phyloP scores from a whole-genome alignment of 139 green algal genomes.

The Gonium pectorale region DNA sequence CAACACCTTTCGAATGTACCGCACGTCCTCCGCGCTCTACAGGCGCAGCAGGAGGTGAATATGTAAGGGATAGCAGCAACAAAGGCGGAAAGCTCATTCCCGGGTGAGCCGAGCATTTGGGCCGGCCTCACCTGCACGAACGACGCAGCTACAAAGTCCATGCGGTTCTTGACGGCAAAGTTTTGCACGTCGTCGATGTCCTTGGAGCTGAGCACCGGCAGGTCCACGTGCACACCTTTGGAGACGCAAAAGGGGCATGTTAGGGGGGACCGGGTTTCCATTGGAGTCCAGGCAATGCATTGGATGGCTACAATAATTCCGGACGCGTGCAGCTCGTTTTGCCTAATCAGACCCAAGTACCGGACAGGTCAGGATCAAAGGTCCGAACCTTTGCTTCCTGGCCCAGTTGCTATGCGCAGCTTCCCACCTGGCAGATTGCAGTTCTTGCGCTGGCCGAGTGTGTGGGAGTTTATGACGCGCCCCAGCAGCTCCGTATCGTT shows the following conservation, averaged over 20 bases:
- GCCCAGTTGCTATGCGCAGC: too few species aligned
- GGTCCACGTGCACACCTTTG: constrained; percentile 76
- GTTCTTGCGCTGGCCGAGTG: constrained; percentile 85
- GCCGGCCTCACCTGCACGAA: constrained; percentile 64
- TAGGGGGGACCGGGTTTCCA: too few species aligned
- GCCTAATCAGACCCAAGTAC: too few species aligned
- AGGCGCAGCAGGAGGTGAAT: not conserved
- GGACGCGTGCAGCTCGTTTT: too few species aligned
- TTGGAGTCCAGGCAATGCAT: too few species aligned
- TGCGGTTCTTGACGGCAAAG: constrained; percentile 62
- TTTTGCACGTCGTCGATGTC: constrained; percentile 75
- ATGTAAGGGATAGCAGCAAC: too few species aligned
- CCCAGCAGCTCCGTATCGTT: constrained; percentile 60
- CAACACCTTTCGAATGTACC: constrained; percentile 57
- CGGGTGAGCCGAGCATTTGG: too few species aligned
- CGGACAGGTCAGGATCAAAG: too few species aligned
- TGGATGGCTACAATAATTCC: too few species aligned
- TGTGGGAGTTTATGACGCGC: constrained; percentile 60
- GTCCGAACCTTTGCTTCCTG: too few species aligned
- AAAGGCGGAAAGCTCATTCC: too few species aligned
- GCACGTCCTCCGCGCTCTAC: constrained; percentile 67
- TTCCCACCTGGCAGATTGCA: constrained; percentile 79
- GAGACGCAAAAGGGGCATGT: too few species aligned
- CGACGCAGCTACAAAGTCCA: constrained; percentile 74
- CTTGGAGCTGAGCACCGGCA: constrained; percentile 76